These are phyloP conservation scores for Aschersonia sp. DNA, from an alignment of 2,329 filamentous ascomycete genomes.

Conservation along the genomic window DNA sequence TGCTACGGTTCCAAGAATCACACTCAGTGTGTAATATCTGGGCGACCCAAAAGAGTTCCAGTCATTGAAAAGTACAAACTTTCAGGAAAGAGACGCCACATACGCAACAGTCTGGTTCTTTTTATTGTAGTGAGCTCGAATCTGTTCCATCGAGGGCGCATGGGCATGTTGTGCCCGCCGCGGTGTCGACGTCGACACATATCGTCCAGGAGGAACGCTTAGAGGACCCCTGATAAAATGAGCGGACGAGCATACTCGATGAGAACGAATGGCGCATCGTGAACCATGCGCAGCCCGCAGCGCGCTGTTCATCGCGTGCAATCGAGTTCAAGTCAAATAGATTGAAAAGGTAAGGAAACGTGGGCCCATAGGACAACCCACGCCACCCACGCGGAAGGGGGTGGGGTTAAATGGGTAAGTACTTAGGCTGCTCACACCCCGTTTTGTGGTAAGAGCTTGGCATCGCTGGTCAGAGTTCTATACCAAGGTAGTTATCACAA, in stretches of 20 bases:
- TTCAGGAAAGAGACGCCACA: conserved; percentile 1
- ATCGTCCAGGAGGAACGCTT: conserved; percentile 13
- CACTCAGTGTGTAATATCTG: conserved; percentile 61
- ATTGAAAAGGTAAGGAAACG: too few relatives aligned
- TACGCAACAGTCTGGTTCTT: conserved; percentile 50
- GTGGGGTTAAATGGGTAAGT: too few relatives aligned
- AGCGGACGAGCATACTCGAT: conserved; percentile 24
- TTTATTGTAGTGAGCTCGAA: conserved; percentile 47
- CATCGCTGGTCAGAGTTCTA: too few relatives aligned
- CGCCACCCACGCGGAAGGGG: too few relatives aligned
- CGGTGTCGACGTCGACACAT: conserved; percentile 15
- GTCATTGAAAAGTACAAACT: too few relatives aligned
- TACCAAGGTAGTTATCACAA: too few relatives aligned
- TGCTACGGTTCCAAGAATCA: conserved; percentile 67
- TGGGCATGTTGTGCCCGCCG: conserved; percentile 9
- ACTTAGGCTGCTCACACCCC: too few relatives aligned
- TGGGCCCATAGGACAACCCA: too few relatives aligned
- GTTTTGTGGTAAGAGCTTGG: too few relatives aligned
- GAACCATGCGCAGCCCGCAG: conserved; percentile 20
- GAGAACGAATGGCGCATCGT: conserved; percentile 10
- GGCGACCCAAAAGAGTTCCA: not conserved
- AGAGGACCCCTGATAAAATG: conserved; percentile 9
- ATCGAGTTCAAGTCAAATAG: not conserved
- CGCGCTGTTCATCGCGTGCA: conserved; percentile 22
- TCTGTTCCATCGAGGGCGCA: conserved; percentile 40